Evolutionary conservation across 257 asterid species (phyloP), one percentile per base, ranked within the genome.

Genomic region (Solanum sejunctum): DNA sequence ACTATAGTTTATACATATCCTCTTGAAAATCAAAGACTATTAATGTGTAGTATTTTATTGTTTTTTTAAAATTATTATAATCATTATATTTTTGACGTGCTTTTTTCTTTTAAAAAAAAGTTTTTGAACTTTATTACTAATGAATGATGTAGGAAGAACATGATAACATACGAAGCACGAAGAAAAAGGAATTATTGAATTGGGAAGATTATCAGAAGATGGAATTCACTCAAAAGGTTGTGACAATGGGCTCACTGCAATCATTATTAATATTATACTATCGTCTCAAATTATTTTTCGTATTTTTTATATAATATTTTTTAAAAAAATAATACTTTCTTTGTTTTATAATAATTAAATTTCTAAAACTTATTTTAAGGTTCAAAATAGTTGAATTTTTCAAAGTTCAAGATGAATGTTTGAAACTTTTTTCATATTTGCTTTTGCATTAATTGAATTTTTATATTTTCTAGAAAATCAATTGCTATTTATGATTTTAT

Each of bases 181-280:
- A 93, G 96, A 87, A 69, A 80, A 82, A 88, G 32, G 95, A 92
- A 39, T 89, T 78, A 47, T 86, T 93, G 85, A 89, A 87, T 85
- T 93, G 94, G 97, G 96, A 93, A 52, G 96, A 93, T 83, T 93
- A 93, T 86, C 93, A 86, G 91, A 83, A 79, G 64, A 93, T 93
- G 97, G 93, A 88, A 72, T 93, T 92, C 78, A 93, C 96, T 84
- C 95, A 92, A 72, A 86, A 87, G 84, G 97, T 93, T 88, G 84
- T 91, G 26, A 56, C 5, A 41, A 15, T 55, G 55, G 7, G 47
- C 54, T 45, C 8, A 52, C 69, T 55, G 18, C 75, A 49, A 36
- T 71, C 67, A 64, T 79, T 58, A 61, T 12, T 11, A 52, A 10
- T 28, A 56, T 80, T 69, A 15, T 45, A 28, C 8, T 12, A 10